Evolutionary conservation across 306 rosid species (phyloP).

Genomic region (Vicia sativa): DNA sequence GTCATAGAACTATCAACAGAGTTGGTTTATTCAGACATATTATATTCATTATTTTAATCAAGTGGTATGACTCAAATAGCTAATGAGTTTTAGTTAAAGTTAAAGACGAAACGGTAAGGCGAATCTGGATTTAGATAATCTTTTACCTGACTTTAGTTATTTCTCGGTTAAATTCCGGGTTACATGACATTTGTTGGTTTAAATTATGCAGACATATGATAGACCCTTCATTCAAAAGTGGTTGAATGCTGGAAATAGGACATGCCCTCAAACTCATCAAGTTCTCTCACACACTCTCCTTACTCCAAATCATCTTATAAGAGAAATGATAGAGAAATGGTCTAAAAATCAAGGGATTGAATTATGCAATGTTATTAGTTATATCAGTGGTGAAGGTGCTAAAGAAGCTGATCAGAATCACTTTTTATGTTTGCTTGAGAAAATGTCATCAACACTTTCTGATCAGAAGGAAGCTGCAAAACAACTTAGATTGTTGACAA

Average conservation of each 20-base stretch:
- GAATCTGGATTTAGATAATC: background rate
- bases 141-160: background rate
- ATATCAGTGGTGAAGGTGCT: constrained; percentile 54
- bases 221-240: constrained; percentile 73
- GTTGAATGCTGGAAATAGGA: constrained; percentile 78
- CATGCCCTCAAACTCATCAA: constrained; percentile 81
- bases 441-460: constrained; percentile 63
- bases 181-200: constrained; percentile 22
- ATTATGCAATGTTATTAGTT: constrained; percentile 51
- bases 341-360: constrained; percentile 67
- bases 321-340: constrained; percentile 77
- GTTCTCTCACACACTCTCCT: constrained; percentile 79
- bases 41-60: too few relatives aligned
- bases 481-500: constrained; percentile 83
- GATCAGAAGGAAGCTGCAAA: constrained; percentile 82
- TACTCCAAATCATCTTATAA: constrained; percentile 74
- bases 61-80: background rate
- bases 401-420: constrained; percentile 60
- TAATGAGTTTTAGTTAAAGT: background rate
- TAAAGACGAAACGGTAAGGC: background rate
- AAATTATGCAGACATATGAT: constrained; percentile 76
- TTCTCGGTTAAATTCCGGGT: background rate
- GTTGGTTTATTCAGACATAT: too few relatives aligned
- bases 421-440: constrained; percentile 65
- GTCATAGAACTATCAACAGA: too few relatives aligned